phyloP scores from a whole-genome alignment of 2,329 filamentous ascomycete species.

The Ophiostoma sp. region DNA sequence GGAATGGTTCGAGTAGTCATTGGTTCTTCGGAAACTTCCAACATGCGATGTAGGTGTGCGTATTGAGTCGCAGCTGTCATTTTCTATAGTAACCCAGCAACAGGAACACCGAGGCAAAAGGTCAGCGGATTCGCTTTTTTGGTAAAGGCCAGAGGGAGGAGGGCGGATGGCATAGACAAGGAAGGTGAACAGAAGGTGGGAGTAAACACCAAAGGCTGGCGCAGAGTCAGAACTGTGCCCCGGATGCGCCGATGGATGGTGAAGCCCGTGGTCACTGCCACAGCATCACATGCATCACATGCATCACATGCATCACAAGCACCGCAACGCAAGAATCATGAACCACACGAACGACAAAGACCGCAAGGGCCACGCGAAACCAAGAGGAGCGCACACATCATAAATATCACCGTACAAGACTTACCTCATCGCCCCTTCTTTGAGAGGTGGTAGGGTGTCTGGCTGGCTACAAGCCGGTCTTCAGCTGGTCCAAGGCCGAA shows the following conservation, averaged over 20 bases:
- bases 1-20: conserved; percentile 52
- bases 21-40: conserved; percentile 40
- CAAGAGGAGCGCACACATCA: not conserved
- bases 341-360: not conserved
- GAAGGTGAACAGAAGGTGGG: not conserved
- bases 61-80: conserved; percentile 52
- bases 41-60: conserved; percentile 40
- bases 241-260: conserved; percentile 10
- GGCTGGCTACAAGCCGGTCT: conserved; percentile 8
- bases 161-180: not conserved
- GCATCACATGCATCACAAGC: not conserved
- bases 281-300: not conserved
- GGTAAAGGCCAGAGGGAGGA: not conserved
- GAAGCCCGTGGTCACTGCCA: not conserved
- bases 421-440: conserved; percentile 10
- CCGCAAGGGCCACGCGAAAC: not conserved
- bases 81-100: conserved; percentile 26
- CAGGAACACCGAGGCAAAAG: conserved; percentile 1
- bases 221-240: not conserved
- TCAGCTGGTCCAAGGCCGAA: not conserved
- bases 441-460: not conserved
- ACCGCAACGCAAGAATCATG: not conserved
- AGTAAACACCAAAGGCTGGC: no score
- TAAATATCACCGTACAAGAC: not conserved
- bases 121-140: not conserved